Evolutionary conservation across 192 early-diverging fungal species (phyloP), one percentile per base, ranked within the genome.

Genomic region (Phycomyces nitens): DNA sequence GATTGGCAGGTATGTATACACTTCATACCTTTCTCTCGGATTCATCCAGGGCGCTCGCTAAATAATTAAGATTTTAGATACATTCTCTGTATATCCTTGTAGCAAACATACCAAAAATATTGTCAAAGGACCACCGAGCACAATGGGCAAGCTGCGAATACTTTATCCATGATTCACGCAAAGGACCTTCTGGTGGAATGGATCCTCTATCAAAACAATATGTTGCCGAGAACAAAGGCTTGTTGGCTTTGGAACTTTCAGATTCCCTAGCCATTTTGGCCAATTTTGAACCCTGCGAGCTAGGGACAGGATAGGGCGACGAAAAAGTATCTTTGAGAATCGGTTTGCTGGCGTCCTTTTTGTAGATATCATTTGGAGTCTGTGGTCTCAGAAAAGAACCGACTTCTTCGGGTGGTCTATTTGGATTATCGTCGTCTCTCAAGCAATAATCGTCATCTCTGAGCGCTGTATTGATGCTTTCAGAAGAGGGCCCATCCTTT

Each of bases 81-180:
- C 4, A 58, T 42, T 27, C 14, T 39, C n/a, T 15, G 14, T 5
- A 22, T 23, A 6, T 18, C 3, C 44, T 47, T 3, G 12, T 47
- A 18, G 12, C 2, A 47, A 34, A 5, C 11, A n/a, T 47, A 49
- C 76, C 65, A 60, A 84, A 84, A 39, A 74, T 74, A 60, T 82
- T 75, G 50, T 80, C 64, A 15, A 84, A 53, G 3, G 76, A 66
- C 82, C 82, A 84, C 34, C 68, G 72, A 9, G 79, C 73, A 70
- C 82, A 84, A 43, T 80, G 80, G 16, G 71, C 69, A 16, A 81
- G 61, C 54, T 84, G 68, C 22, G 42, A 9, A 23, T 69, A 63
- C 44, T 62, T 69, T 42, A 60, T 21, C 68, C 68, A 69, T 22
- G 41, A 41, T 53, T 62, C 53, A 7, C 66, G 58, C 6, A 62